Base-by-base conservation (phyloP, 495 filamentous ascomycete genomes). In the Rusavskia elegans region DNA sequence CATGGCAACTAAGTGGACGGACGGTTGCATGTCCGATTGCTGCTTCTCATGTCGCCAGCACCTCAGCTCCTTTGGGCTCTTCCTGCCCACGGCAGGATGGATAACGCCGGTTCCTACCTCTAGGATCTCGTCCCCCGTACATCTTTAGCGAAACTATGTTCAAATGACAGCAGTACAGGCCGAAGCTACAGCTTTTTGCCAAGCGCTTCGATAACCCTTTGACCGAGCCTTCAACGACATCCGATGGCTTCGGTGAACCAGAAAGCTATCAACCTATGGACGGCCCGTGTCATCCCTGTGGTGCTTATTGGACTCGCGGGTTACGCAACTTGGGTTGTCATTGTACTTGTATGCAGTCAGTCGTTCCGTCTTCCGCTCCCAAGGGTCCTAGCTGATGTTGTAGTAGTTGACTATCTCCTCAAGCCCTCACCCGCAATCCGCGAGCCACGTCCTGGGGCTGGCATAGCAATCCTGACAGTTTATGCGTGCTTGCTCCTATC, bases 401-500 rank as follows among this genome's bases (percentile, higher is more conserved):
- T 3, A 21, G 13, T 51, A 87, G 83, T 84, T 42, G 72, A 79
- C 57, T 83, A 80, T 59, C 75, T 86, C 42, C 68, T 87, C 53
- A 62, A 71, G 49, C 70, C 73, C 35, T 59, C 71, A 20, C 66
- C 73, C 40, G 66, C 67, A 52, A 35, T 64, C 48, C 64, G 63
- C 49, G 49, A 48, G 25, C 62, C 68, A 50, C 73, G 75, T 45
- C 57, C 64, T 56, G 76, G 77, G 53, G 64, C 77, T 39, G 86
- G 82, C 45, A 77, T 81, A 37, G 77, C 75, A 5, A 78, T 93
- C 52, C 65, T 94, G 45, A 74, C 77, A 16, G 53, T 88, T 40
- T 89, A 86, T 66, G 84, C 81, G 55, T 14, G 83, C 45, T 73
- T 89, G 23, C 68, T 95, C 29, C 54, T 84, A 2, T 67, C 79